phyloP scores from a whole-genome alignment of 2,329 filamentous ascomycete species.

The Hymenotorrendiella dingleyae region DNA sequence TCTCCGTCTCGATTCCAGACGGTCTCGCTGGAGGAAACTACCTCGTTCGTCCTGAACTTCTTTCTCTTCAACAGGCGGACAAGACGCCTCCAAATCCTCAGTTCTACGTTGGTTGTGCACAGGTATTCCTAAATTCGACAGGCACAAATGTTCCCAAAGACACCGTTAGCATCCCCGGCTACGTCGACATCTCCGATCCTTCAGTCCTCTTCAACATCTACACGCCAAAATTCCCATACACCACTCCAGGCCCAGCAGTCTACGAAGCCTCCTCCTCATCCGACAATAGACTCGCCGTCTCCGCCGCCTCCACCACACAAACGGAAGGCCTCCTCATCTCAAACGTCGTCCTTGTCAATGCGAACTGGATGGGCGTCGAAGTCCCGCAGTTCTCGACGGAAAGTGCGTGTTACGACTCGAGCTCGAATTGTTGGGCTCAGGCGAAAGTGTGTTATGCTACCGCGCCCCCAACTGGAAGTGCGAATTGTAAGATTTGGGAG shows the following conservation, averaged over 20 bases:
- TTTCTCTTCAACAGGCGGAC: slow-evolving; percentile 60
- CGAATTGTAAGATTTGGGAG: slow-evolving; percentile 57
- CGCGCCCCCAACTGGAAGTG: slow-evolving; percentile 52
- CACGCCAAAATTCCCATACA: slow-evolving; percentile 47
- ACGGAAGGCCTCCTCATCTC: slow-evolving; percentile 46
- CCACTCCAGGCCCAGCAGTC: slow-evolving; percentile 48
- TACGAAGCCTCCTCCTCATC: no score
- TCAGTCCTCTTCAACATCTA: slow-evolving; percentile 63
- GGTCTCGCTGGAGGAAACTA: slow-evolving; percentile 62
- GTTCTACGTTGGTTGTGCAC: slow-evolving; percentile 67
- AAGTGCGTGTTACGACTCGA: slow-evolving; percentile 53
- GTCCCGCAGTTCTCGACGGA: slow-evolving; percentile 50
- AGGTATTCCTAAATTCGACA: slow-evolving; percentile 55
- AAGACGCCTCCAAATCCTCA: slow-evolving; percentile 54
- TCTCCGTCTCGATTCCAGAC: slow-evolving; percentile 56
- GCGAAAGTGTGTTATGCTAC: slow-evolving; percentile 51
- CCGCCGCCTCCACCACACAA: slow-evolving; percentile 26
- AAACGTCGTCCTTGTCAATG: slow-evolving; percentile 58
- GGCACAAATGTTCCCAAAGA: slow-evolving; percentile 42
- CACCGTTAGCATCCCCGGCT: slow-evolving; percentile 60
- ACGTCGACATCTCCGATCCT: slow-evolving; percentile 48
- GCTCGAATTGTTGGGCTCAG: slow-evolving; percentile 53
- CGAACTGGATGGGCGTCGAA: slow-evolving; percentile 65
- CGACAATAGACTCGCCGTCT: no score
- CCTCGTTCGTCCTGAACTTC: slow-evolving; percentile 63